Conservation (phyloP, 345 rosid genomes). For the Kernera saxatilis region DNA sequence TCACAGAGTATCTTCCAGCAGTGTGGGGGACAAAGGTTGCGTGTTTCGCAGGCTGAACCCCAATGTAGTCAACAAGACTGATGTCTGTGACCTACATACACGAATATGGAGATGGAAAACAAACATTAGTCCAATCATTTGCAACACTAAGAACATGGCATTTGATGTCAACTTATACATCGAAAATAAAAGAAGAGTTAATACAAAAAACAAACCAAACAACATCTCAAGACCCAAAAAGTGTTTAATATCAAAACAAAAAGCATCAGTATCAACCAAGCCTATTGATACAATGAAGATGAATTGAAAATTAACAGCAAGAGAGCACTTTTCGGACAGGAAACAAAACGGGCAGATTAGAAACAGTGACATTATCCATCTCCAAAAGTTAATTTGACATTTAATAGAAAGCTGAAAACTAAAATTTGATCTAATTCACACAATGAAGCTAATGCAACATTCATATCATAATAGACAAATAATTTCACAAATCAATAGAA, state of each 20-base stretch:
- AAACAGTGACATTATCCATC: background rate
- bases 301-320: background rate
- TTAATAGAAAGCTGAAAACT: background rate
- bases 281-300: background rate
- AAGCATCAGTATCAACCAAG: background rate
- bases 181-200: background rate
- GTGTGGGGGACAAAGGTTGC: slow-evolving; percentile 94
- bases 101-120: background rate
- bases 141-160: background rate
- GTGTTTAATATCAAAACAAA: background rate
- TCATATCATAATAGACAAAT: background rate
- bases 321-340: background rate
- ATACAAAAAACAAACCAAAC: background rate
- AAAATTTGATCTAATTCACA: background rate
- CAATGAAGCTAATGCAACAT: background rate
- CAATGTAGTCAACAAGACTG: slow-evolving; percentile 69
- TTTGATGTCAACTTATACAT: background rate
- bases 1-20: slow-evolving; percentile 87
- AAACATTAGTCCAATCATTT: background rate
- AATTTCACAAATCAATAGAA: background rate
- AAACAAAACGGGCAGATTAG: background rate
- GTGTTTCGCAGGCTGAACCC: slow-evolving; percentile 63
- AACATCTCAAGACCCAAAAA: background rate
- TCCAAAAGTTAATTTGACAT: too few species aligned
- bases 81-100: slow-evolving; percentile 59